Base-by-base conservation (phyloP, 2,329 filamentous ascomycete species). In the Aspergillus persii region DNA sequence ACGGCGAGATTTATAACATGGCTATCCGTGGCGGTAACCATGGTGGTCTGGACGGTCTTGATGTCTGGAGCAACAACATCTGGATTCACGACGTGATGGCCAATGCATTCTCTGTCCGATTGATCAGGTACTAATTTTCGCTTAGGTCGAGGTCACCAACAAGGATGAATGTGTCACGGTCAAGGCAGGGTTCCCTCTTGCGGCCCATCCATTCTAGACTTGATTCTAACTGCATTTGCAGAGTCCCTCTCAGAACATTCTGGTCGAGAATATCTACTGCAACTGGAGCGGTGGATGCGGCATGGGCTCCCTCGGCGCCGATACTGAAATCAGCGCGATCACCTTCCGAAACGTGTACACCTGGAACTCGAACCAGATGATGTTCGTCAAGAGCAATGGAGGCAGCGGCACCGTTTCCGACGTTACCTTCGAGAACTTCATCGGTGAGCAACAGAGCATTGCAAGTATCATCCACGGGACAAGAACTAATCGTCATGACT, bases 131-230 rank as follows among this genome's bases (percentile, higher is more conserved):
- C 39, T 46, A 18, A 50, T 50, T 4, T 26, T 26, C 48, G 2
- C 31, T 30, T 57, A 74, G 66, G 71, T 86, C 48, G 81, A 82
- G 74, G 84, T 86, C 5, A 85, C 84, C 27, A 87, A 86, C 78
- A 85, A 84, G 70, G 83, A 86, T 66, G 84, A 86, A 67, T 86
- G 83, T 66, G 82, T 86, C 0, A 85, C 83, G 2, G 81, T 85
- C 60, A 86, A 83, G 71, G 71, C 72, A 65, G 67, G 66, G 56
- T 3, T 8, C 33, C 12, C 15, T 26, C 15, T 12, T 8, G 23
- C 12, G n/a, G 12, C 1, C 33, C 23, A 8, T 41, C 27, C 11
- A 26, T 47, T 29, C 4, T 4, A 26, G 33, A 18, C n/a, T 15
- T 48, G 18, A 12, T 30, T 30, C 9, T 49, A 9, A 29, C 46